A percentile compares a stretch with the other conserved stretches of the same genome.
Conservation (phyloP, 202 grass and related monocot genomes). For the Alloteropsis angusta region DNA sequence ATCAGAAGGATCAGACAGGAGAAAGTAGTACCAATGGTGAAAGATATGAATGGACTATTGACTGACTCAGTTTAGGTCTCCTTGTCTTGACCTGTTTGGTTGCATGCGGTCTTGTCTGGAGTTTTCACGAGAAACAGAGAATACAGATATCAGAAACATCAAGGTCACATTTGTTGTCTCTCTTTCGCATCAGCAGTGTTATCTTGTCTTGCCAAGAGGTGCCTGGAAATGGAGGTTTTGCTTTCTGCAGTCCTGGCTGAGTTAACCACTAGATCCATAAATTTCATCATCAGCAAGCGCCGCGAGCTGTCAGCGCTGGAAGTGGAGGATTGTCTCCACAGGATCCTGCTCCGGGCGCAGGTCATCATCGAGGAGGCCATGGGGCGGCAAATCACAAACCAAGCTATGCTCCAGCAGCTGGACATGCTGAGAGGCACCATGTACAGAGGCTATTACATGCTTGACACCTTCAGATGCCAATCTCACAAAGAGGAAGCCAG, state of each 20-base stretch:
- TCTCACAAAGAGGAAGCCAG: neutral
- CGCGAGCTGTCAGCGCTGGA: neutral
- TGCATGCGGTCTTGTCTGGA: neutral
- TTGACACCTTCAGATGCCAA: neutral
- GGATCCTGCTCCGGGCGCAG: neutral
- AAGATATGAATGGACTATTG: neutral
- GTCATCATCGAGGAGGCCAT: neutral
- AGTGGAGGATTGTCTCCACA: neutral
- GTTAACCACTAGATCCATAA: neutral
- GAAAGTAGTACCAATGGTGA: no score
- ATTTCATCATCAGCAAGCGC: neutral
- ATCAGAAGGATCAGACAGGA: no score
- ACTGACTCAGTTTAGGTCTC: neutral
- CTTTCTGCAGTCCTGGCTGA: neutral
- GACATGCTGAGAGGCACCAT: neutral
- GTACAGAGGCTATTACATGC: neutral
- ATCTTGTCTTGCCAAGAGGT: neutral
- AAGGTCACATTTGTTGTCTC: neutral
- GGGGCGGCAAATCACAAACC: neutral
- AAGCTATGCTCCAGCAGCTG: neutral
- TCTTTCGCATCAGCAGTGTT: no score
- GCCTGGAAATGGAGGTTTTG: neutral
- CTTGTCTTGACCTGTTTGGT: neutral
- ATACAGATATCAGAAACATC: neutral
- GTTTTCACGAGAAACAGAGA: neutral